These are phyloP conservation scores for Fusarium sacchari DNA, from an alignment of 2,329 filamentous ascomycete genomes.

Conservation along the genomic window DNA sequence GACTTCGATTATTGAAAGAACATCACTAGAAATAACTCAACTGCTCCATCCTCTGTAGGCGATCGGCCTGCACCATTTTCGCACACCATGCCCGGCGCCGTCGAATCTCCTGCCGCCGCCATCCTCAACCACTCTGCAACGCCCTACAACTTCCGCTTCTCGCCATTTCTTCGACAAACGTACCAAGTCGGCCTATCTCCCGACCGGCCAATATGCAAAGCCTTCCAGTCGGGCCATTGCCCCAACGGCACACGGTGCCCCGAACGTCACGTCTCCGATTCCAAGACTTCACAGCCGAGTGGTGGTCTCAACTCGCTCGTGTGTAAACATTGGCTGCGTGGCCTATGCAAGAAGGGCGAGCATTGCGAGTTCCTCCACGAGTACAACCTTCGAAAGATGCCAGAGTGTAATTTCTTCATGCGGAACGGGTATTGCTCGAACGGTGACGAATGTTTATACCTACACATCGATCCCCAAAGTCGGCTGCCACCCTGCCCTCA, in stretches of 20 bases:
- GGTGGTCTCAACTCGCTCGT: conserved; percentile 82
- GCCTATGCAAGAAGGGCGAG: conserved; percentile 97
- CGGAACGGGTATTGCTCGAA: conserved; percentile 95
- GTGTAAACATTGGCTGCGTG: conserved; percentile 98
- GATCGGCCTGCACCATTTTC: conserved; percentile 16
- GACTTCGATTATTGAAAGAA: not conserved
- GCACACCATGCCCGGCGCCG: conserved; percentile 47
- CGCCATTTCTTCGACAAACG: conserved; percentile 82
- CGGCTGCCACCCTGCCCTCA: conserved; percentile 85
- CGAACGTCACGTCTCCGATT: conserved; percentile 75
- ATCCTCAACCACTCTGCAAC: conserved; percentile 68
- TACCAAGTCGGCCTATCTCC: conserved; percentile 86
- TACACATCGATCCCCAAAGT: conserved; percentile 86
- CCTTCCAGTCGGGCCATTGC: conserved; percentile 87
- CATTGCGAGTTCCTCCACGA: conserved; percentile 98
- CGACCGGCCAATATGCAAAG: conserved; percentile 83
- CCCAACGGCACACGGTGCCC: conserved; percentile 85
- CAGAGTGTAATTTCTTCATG: conserved; percentile 96
- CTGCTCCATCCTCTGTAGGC: not conserved
- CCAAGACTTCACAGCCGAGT: conserved; percentile 48
- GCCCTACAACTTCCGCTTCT: conserved; percentile 81
- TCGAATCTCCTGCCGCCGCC: conserved; percentile 47
- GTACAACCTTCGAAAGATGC: conserved; percentile 98
- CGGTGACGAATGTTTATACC: conserved; percentile 94
- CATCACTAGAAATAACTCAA: not conserved